phyloP scores from a whole-genome alignment of 495 filamentous ascomycete species.

The Trichoderma reesei region DNA sequence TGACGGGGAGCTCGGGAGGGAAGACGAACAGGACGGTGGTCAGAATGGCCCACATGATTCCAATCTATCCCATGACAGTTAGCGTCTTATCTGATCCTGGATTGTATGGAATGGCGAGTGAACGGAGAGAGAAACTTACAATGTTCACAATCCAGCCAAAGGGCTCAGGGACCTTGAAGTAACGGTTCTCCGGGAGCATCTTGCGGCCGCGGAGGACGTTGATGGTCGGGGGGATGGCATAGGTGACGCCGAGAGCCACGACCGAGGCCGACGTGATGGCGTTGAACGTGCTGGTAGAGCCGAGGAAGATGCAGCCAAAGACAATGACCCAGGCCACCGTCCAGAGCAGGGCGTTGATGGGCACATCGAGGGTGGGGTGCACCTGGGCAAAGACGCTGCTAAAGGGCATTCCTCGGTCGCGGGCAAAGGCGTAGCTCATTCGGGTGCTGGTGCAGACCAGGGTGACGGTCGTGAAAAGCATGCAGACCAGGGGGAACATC shows the following conservation, averaged over 20 bases:
- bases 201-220: conserved; percentile 55
- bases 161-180: conserved; percentile 48
- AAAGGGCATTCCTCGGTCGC: conserved; percentile 62
- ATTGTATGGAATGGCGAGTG: too few species aligned
- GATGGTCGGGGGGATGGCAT: conserved; percentile 62
- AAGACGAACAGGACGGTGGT: conserved; percentile 72
- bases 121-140: neutral
- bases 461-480: conserved; percentile 59
- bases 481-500: conserved; percentile 64
- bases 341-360: conserved; percentile 58
- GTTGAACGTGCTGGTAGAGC: conserved; percentile 54
- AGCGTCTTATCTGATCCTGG: too few species aligned
- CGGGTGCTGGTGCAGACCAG: conserved; percentile 71
- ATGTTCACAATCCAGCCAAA: conserved; percentile 57
- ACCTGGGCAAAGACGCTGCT: conserved; percentile 55
- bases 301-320: conserved; percentile 68
- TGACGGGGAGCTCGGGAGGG: conserved; percentile 57
- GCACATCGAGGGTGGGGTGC: conserved; percentile 53
- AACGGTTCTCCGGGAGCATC: conserved; percentile 49
- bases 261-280: conserved; percentile 65
- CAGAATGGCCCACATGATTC: conserved; percentile 52
- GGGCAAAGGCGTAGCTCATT: conserved; percentile 69
- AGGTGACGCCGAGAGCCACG: conserved; percentile 60
- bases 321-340: conserved; percentile 55
- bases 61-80: conserved; percentile 19